Conservation (phyloP, 352 stramenopile genomes). For the Phytophthora foliorum region DNA sequence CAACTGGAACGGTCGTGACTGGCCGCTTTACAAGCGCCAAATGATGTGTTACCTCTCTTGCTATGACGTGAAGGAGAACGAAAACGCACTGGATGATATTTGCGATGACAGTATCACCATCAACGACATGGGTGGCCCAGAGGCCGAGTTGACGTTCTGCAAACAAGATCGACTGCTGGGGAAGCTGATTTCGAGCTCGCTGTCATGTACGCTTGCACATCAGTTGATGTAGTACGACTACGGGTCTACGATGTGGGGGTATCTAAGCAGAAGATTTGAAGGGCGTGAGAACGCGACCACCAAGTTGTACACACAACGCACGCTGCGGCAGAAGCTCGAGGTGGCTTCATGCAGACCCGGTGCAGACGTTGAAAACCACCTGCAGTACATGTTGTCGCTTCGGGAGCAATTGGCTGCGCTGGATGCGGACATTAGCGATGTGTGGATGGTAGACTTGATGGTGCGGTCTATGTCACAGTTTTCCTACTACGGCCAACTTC, state of each 20-base stretch:
- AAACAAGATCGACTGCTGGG: not conserved
- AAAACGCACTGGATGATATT: not conserved
- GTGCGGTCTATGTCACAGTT: constrained; percentile 8
- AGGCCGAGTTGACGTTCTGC: not conserved
- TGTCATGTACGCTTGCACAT: not conserved
- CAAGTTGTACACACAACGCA: constrained; percentile 2
- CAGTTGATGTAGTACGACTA: constrained; percentile 4
- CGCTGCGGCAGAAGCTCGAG: constrained; percentile 14
- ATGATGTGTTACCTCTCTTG: constrained; percentile 5
- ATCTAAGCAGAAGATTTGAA: not conserved
- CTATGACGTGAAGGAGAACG: not conserved
- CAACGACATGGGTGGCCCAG: not conserved
- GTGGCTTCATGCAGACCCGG: constrained; percentile 1
- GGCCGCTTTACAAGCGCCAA: not conserved
- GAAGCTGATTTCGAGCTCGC: not conserved
- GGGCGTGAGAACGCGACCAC: constrained; percentile 7
- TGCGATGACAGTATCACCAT: not conserved
- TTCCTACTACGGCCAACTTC: not conserved
- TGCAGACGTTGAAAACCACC: constrained; percentile 16
- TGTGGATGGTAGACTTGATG: constrained; percentile 3
- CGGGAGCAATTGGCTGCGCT: constrained; percentile 4
- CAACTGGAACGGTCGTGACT: constrained; percentile 12
- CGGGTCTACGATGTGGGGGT: constrained; percentile 6
- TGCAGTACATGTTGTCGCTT: constrained; percentile 2
- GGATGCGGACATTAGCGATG: not conserved